Base-by-base conservation (phyloP, 1,284 basidiomycete genomes). In the Ganoderma meredithae region DNA sequence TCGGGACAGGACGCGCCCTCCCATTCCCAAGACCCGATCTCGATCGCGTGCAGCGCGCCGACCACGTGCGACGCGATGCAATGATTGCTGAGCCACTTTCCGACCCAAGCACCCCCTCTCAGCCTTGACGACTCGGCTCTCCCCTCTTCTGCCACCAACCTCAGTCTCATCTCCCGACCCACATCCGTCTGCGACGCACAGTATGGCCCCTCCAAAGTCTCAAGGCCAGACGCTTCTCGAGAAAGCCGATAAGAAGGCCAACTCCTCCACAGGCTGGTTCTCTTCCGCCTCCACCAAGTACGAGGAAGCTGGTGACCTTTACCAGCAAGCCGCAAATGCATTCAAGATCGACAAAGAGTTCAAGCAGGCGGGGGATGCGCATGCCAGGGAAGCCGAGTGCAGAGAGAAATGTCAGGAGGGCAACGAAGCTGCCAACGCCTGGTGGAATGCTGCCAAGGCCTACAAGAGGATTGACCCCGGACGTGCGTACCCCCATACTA, bases 341-440 rank as follows among this genome's bases (percentile, higher is more conserved):
- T 99, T 95, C 88, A 98, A 98, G 84, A 86, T 98, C 71, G 96
- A 98, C 78, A 96, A 95, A 79, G 85, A 89, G 65, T 98, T 96
- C 85, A 94, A 91, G 77, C 93, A 96, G 73, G 94, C 94, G 0
- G 97, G 97, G 3, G 92, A 96, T 81, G 89, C 93, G 13, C 95
- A 95, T 76, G 87, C 94, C 62, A 86, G 92, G 76, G 97, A 98
- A 77, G 97, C 95, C 0, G 95, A 97, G 75, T 97, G 95, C 79
- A 89, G 95, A 71, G 90, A 96, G 81, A 91, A 92, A 74, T 91
- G 89, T 75, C 90, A 93, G 66, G 96, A 98, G 81, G 82, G 81
- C 59, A 95, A 95, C 72, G 97, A 98, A 74, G 96, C 96, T n/a
- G 93, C 95, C 43, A 97, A 97, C 78, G 95, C 96, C 19, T 98